phyloP scores from a whole-genome alignment of 139 green algal genomes.

The Asterochloris sp. region DNA sequence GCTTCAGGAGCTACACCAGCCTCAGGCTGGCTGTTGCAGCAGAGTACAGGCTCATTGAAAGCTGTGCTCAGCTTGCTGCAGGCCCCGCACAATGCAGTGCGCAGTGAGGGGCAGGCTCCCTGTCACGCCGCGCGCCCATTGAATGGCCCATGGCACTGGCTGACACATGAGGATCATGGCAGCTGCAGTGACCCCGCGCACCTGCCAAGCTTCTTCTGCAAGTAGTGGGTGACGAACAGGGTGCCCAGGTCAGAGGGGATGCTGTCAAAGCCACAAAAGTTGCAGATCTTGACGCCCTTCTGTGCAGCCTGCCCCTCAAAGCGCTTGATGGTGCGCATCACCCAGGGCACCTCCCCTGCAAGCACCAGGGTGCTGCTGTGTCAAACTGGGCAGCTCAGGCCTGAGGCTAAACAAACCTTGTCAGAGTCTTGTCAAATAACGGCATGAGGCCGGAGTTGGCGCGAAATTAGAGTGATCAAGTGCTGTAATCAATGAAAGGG shows the following conservation, averaged over 20 bases:
- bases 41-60: not conserved
- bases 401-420: not conserved
- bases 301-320: slow-evolving; percentile 52
- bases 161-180: not conserved
- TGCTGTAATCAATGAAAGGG: not conserved
- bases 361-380: not conserved
- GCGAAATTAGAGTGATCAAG: not conserved
- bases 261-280: slow-evolving; percentile 86
- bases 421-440: not conserved
- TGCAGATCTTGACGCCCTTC: slow-evolving; percentile 58
- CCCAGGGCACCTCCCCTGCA: slow-evolving; percentile 72
- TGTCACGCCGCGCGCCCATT: not conserved
- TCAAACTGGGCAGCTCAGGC: not conserved
- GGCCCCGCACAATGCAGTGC: not conserved
- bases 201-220: slow-evolving; percentile 49
- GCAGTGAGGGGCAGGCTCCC: not conserved
- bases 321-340: slow-evolving; percentile 50
- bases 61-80: not conserved
- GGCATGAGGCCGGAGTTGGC: no score
- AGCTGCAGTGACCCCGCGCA: slow-evolving; percentile 1
- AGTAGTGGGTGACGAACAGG: slow-evolving; percentile 50
- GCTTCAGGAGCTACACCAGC: no score
- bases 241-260: slow-evolving; percentile 81
- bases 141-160: not conserved
- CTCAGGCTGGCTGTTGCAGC: no score